Conservation (phyloP, 176 grass and related monocot species). For the Zoysia pacifica region DNA sequence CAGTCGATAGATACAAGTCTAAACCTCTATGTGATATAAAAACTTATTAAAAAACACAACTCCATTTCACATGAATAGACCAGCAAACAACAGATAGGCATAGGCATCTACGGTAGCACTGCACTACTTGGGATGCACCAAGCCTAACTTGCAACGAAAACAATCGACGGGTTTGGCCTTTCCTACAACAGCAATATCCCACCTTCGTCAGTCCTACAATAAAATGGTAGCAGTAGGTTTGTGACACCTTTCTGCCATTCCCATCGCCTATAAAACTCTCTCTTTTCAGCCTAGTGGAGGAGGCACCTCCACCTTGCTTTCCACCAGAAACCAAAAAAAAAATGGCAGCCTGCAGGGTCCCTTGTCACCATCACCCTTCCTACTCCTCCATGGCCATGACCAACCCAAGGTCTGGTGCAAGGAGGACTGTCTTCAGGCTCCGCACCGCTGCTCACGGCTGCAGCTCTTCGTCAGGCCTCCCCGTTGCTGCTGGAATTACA, state of each 20-base stretch:
- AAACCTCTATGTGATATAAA: neutral
- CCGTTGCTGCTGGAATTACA: slow-evolving; percentile 10
- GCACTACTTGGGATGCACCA: neutral
- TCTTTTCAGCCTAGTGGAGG: slow-evolving; percentile 3
- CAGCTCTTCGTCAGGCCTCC: slow-evolving; percentile 15
- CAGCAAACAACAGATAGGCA: neutral
- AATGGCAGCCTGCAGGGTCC: neutral
- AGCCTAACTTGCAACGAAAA: neutral
- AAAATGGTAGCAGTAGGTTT: neutral
- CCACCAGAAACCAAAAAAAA: neutral
- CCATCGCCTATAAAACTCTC: slow-evolving; percentile 17
- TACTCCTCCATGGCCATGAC: neutral
- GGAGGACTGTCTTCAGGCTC: slow-evolving; percentile 19
- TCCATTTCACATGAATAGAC: neutral
- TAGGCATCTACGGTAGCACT: neutral
- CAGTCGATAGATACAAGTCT: neutral
- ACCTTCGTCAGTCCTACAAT: neutral
- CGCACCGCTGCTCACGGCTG: slow-evolving; percentile 32
- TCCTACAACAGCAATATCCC: neutral
- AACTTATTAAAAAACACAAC: neutral
- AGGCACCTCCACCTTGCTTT: neutral
- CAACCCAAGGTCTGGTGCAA: slow-evolving; percentile 22
- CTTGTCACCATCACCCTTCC: neutral
- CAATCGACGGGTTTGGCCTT: neutral
- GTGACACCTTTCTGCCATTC: neutral